Base-by-base conservation (phyloP, 768 basidiomycete genomes). In the Russula foetens region DNA sequence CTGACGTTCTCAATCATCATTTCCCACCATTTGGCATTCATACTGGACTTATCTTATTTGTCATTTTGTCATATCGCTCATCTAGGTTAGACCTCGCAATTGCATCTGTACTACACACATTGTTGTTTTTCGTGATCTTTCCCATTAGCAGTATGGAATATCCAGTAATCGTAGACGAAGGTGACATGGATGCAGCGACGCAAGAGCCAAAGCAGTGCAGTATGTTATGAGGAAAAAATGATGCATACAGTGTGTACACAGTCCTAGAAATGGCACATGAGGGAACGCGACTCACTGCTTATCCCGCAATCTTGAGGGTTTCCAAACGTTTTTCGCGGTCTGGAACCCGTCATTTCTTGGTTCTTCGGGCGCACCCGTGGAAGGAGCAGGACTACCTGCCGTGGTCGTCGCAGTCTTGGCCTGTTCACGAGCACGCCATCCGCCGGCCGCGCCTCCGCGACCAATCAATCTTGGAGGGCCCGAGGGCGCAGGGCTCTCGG, bases 301-400 rank as follows among this genome's bases (percentile, higher is more conserved):
- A 29, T 52, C 51, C 17, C 70, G 68, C 38, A 52, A 58, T 28
- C 66, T 70, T 53, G 67, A 67, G 21, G 64, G 43, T 52, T 48
- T 26, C 74, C 71, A 77, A 71, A 78, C 43, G 72, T 72, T 53
- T 66, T 70, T 70, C 75, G 86, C 84, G 26, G 82, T 77, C 72
- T 85, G 83, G 78, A 90, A 90, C 4, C 89, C 88, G 67, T 90
- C 88, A 4, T 82, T 77, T 64, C 72, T 74, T 2, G 66, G 47
- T 5, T 67, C 53, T 5, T 64, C 62, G 5, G 44, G 29, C 14
- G 51, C 46, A 17, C 19, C 46, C 0, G 56, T 12, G 11, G 56
- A 14, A 4, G 57, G 64, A 12, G 72, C 67, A 0, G 76, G 74
- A 45, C 79, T 75, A 12, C 80, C 73, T 17, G 71, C 67, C 35